Evolutionary conservation across 306 rosid species (phyloP).

Genomic region (Quercus mongolica): DNA sequence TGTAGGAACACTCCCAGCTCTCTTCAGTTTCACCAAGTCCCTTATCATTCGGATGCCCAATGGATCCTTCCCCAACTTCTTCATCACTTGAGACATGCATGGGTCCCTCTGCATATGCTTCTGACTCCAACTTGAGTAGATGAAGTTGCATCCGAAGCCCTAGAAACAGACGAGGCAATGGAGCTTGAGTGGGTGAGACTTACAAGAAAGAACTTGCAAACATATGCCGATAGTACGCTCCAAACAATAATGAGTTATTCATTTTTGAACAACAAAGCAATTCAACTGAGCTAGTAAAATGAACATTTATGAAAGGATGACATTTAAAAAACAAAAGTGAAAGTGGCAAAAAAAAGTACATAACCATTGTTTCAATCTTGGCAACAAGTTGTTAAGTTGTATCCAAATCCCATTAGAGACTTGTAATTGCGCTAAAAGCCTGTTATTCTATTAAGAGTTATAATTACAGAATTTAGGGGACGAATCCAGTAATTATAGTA

Average conservation of each 20-base stretch:
- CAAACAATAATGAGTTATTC: neutral
- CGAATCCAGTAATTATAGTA: too few species aligned
- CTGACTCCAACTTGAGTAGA: slow-evolving; percentile 80
- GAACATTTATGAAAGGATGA: neutral
- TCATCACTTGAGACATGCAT: slow-evolving; percentile 68
- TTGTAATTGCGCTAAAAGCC: too few species aligned
- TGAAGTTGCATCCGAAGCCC: slow-evolving; percentile 96
- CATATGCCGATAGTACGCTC: neutral
- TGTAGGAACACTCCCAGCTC: slow-evolving; percentile 68
- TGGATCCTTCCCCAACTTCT: slow-evolving; percentile 52
- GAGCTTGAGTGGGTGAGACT: neutral
- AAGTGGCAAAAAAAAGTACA: neutral
- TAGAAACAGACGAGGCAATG: slow-evolving; percentile 24
- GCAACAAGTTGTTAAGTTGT: neutral
- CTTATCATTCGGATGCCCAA: slow-evolving; percentile 19
- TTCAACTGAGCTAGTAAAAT: neutral
- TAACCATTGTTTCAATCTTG: neutral
- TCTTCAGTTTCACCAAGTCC: slow-evolving; percentile 34
- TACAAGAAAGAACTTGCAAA: neutral
- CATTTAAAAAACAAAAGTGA: neutral
- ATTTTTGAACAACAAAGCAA: neutral
- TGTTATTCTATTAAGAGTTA: too few species aligned
- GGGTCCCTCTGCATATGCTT: slow-evolving; percentile 58
- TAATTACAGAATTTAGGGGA: too few species aligned
- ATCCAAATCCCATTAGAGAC: neutral